Conservation (phyloP, 1,284 basidiomycete genomes). For the Rhodotorula glutinis region DNA sequence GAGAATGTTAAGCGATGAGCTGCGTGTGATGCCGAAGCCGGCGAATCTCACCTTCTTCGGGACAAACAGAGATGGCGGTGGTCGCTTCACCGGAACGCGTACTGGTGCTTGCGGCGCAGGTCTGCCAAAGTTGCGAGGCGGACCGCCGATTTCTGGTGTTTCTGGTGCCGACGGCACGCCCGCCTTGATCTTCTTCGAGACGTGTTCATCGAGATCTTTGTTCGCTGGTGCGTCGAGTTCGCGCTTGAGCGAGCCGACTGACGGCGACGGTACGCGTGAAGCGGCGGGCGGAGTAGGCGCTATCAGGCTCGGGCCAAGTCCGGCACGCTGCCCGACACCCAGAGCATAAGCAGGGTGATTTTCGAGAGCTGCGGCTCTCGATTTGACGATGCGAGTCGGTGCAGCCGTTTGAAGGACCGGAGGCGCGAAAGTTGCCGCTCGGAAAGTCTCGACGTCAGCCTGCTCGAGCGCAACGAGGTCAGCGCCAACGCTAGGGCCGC, state of each 20-base stretch:
- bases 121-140: background rate
- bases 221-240: conserved; percentile 5
- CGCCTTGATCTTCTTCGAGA: no score
- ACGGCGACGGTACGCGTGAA: no score
- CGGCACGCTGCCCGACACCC: background rate
- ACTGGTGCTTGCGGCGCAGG: background rate
- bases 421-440: conserved; percentile 2
- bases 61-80: conserved; percentile 26
- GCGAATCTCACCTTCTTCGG: conserved; percentile 20
- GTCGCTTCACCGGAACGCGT: background rate
- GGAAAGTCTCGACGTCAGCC: conserved; percentile 25
- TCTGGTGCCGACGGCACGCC: no score
- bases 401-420: conserved; percentile 13
- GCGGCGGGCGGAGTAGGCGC: background rate
- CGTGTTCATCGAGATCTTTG: background rate
- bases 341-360: conserved; percentile 12
- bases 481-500: background rate
- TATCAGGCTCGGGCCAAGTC: background rate
- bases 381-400: conserved; percentile 11
- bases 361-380: conserved; percentile 16
- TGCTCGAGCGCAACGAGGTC: background rate
- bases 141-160: no score
- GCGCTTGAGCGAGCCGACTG: background rate
- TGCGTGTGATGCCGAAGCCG: no score
- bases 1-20: no score